Conservation (phyloP, 305 asterid genomes). For the Fraxinus albicans region DNA sequence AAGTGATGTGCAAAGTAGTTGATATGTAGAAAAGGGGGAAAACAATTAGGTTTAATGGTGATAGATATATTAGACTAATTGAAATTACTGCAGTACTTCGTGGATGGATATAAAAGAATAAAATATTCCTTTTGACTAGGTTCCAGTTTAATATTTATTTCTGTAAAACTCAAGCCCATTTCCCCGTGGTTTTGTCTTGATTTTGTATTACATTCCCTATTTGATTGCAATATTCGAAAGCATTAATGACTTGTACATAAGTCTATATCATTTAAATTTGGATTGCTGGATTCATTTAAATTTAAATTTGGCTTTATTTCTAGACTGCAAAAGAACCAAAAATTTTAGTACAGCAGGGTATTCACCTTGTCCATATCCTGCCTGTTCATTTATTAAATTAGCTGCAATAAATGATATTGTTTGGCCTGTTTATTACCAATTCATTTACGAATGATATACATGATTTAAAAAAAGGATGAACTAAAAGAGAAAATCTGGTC, state of each 20-base stretch:
- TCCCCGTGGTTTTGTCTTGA: not conserved
- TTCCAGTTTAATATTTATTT: not conserved
- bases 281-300: not conserved
- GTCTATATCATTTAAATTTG: not conserved
- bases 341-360: not conserved
- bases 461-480: not conserved
- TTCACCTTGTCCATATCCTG: not conserved
- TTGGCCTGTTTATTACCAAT: not conserved
- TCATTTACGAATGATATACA: not conserved
- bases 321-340: not conserved
- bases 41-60: not conserved
- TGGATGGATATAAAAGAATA: not conserved
- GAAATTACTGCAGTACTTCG: not conserved
- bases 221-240: not conserved
- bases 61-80: not conserved
- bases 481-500: not conserved
- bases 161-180: not conserved
- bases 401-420: not conserved
- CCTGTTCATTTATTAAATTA: not conserved
- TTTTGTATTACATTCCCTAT: not conserved
- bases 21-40: constrained; percentile 9
- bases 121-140: not conserved
- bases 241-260: not conserved
- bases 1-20: constrained; percentile 14
- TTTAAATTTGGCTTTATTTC: not conserved